Evolutionary conservation across 2,329 filamentous ascomycete species (phyloP), one percentile per base, ranked within the genome.

Genomic region (Onygena corvina): DNA sequence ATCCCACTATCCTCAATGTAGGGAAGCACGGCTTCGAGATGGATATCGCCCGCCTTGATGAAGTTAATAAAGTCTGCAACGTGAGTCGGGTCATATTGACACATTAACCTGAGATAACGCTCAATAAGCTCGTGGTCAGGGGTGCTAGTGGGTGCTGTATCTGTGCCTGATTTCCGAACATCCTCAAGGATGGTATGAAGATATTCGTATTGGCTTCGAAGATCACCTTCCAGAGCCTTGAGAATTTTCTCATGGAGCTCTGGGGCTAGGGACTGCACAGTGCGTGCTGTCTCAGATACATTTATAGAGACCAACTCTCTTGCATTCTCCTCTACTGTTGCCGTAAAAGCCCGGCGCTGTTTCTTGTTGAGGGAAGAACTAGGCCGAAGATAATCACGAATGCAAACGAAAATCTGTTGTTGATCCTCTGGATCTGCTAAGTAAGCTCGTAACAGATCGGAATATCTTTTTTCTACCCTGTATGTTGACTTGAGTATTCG

Each of bases 401-500:
- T 80, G 60, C 85, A 89, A 44, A 80, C 79, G 63, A 95, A 96
- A 1, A 94, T 76, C 3, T 74, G 76, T 3, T 82, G 76, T 50
- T 80, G 81, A 55, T 92, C 84, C 45, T 88, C 80, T 0, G 76
- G 75, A 58, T 98, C 92, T 53, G 94, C 84, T 53, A 98, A 86
- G 60, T 88, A 94, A 0, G 81, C 81, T 57, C 84, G 73, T 4
- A 96, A 67, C 23, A 95, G 77, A 57, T 84, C 81, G 1, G 81
- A 78, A 58, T 86, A 94, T 60, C 90, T 81, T 57, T 80, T 83
- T 56, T 94, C 86, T 3, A 76, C 72, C 57, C 81, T 83, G 65
- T 93, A 94, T 7, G 87, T 83, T 11, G 86, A 82, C 68, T 98
- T 98, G 48, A 98, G 67, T 23, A 98, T 90, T 45, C 92, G 81